A percentile compares a stretch with the other conserved stretches of the same genome.
These are phyloP conservation scores for Fusarium tjaetaba DNA, from an alignment of 2,329 filamentous ascomycete genomes.

Conservation along the genomic window DNA sequence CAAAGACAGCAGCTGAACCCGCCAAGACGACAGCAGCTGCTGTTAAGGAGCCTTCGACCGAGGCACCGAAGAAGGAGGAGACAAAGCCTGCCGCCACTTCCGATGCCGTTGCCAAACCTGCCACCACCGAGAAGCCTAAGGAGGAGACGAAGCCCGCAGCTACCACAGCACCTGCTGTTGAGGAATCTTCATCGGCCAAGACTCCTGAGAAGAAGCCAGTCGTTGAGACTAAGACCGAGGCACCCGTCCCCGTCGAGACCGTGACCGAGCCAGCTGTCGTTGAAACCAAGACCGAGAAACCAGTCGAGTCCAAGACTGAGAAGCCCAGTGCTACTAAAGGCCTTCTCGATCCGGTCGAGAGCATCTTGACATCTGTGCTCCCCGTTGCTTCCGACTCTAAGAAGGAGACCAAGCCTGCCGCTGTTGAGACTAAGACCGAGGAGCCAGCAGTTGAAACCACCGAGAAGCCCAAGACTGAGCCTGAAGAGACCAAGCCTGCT, in stretches of 20 bases:
- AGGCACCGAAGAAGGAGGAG: slow-evolving; percentile 15
- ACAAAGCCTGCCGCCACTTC: slow-evolving; percentile 10
- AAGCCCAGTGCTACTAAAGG: slow-evolving; percentile 10
- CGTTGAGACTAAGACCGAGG: slow-evolving; percentile 14
- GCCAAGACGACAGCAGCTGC: slow-evolving; percentile 13
- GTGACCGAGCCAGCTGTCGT: neutral
- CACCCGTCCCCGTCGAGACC: slow-evolving; percentile 5
- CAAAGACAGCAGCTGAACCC: slow-evolving; percentile 22
- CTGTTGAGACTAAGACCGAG: neutral
- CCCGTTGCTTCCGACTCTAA: slow-evolving; percentile 1
- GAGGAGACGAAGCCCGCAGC: slow-evolving; percentile 21
- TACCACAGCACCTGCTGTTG: slow-evolving; percentile 12
- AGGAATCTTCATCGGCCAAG: slow-evolving; percentile 9
- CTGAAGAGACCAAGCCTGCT: slow-evolving; percentile 6
- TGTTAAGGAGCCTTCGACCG: slow-evolving; percentile 5
- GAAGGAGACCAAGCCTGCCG: neutral
- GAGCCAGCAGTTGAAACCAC: slow-evolving; percentile 1
- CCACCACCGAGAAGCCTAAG: slow-evolving; percentile 21
- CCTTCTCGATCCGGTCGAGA: slow-evolving; percentile 24
- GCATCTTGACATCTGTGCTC: slow-evolving; percentile 8
- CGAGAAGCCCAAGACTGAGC: slow-evolving; percentile 4
- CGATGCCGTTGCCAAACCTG: neutral
- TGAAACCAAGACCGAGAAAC: neutral
- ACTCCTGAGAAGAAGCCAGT: slow-evolving; percentile 17
- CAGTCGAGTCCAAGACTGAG: slow-evolving; percentile 13